These are phyloP conservation scores for Penicillium paneum DNA, from an alignment of 2,329 filamentous ascomycete genomes.

Conservation along the genomic window DNA sequence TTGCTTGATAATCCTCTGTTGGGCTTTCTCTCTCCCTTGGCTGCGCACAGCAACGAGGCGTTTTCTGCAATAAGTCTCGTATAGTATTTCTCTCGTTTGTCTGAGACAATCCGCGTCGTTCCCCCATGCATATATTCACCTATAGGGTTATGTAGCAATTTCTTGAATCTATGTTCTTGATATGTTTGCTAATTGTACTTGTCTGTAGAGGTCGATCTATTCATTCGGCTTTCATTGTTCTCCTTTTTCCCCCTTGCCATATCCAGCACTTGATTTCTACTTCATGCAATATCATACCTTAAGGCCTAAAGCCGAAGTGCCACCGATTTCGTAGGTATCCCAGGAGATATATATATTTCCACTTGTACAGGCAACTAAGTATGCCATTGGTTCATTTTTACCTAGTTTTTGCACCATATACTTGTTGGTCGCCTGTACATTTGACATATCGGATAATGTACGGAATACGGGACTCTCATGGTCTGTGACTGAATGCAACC, in stretches of 20 bases:
- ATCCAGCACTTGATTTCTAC: neutral
- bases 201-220: neutral
- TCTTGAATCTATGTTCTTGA: neutral
- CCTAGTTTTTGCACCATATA: too few relatives aligned
- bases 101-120: neutral
- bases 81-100: constrained; percentile 1
- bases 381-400: too few relatives aligned
- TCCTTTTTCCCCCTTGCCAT: neutral
- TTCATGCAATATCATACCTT: too few relatives aligned
- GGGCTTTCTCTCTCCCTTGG: constrained; percentile 1
- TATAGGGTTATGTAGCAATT: neutral
- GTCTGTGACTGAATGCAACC: neutral
- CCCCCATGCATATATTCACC: neutral
- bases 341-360: neutral
- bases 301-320: neutral
- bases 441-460: neutral
- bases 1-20: constrained; percentile 8
- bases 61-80: neutral
- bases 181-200: neutral
- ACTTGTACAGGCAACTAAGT: neutral
- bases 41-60: neutral
- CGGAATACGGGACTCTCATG: neutral
- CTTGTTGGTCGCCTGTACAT: too few relatives aligned
- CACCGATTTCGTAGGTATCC: neutral
- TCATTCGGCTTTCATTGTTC: neutral